Evolutionary conservation across 2,329 filamentous ascomycete species (phyloP), one percentile per base, ranked within the genome.

Genomic region (Fusarium pseudonygamai): DNA sequence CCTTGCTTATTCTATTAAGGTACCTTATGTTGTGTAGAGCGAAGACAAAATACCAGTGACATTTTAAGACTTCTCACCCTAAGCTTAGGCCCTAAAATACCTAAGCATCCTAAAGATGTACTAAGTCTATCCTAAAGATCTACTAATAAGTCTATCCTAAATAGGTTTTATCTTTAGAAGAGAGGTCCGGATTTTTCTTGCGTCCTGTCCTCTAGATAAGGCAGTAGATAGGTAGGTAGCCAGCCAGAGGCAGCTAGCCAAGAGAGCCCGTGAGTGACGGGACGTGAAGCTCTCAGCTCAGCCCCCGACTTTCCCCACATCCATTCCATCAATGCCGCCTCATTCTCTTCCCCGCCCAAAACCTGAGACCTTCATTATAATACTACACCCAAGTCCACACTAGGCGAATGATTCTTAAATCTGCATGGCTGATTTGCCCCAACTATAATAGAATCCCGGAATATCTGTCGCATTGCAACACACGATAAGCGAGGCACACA

Each of bases 341-440:
- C 72, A 60, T 64, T 66, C 63, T 62, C 62, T 74, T 73, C 71
- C 75, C 72, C 74, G 67, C 74, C 62, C 60, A 72, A 66, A 68
- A 63, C 60, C 57, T 63, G 57, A 67, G 53, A 72, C 60, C 39
- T 60, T 56, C 28, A 47, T 56, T 50, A 61, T 47, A 43, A 55
- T 40, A 58, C 46, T 28, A 46, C 46, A 55, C 50, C 15, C 45
- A 52, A 52, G 36, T 58, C 37, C 37, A 36, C 40, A 30, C 64
- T 39, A 56, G 42, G 32, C 32, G 45, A 39, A 69, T 43, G 52
- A 46, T 30, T 46, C 30, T 57, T 26, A 36, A 30, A 34, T 64
- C 13, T 69, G 26, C 34, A 52, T 69, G 47, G 49, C 37, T 46
- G 15, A 43, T 43, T 43, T 40, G 18, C 16, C 22, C 40, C 36